phyloP scores from a whole-genome alignment of 768 basidiomycete genomes.

The Pluteus cervinus region DNA sequence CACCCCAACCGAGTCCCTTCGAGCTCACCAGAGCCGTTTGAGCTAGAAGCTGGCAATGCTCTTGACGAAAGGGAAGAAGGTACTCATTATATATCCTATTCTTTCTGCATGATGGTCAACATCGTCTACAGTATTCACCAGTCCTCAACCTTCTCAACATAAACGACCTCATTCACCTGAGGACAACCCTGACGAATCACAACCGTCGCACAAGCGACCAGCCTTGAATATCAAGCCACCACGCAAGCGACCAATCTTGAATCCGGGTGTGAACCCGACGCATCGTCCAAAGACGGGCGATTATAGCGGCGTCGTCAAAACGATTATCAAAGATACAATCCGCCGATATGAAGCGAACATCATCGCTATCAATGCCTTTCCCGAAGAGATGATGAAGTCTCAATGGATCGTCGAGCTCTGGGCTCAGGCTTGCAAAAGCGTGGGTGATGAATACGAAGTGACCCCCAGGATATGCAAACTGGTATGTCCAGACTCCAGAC shows the following conservation, averaged over 20 bases:
- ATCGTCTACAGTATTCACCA: too few species aligned
- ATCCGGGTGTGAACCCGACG: conserved; percentile 3
- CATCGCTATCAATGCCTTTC: conserved; percentile 9
- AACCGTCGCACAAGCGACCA: too few species aligned
- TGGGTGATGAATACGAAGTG: conserved; percentile 6
- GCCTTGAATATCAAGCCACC: conserved; percentile 2
- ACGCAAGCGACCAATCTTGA: background rate
- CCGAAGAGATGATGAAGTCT: conserved; percentile 3
- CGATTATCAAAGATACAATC: conserved; percentile 7
- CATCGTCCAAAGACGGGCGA: conserved; percentile 9
- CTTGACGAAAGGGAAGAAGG: too few species aligned
- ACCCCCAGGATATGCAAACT: conserved; percentile 6
- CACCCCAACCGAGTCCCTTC: too few species aligned
- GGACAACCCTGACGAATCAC: too few species aligned
- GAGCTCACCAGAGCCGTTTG: too few species aligned
- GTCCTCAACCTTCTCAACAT: too few species aligned
- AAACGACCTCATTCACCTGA: too few species aligned
- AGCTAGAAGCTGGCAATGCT: too few species aligned
- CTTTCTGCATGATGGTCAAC: too few species aligned
- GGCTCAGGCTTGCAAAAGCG: conserved; percentile 5
- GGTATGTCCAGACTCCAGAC: conserved; percentile 4
- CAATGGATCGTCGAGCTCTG: conserved; percentile 10
- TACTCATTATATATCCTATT: too few species aligned
- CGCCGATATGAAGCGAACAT: conserved; percentile 11
- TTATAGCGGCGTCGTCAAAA: conserved; percentile 8